Evolutionary conservation across 2,329 filamentous ascomycete genomes (phyloP), one percentile per base, ranked within the genome.

Genomic region (Calcarisporium arbuscula): DNA sequence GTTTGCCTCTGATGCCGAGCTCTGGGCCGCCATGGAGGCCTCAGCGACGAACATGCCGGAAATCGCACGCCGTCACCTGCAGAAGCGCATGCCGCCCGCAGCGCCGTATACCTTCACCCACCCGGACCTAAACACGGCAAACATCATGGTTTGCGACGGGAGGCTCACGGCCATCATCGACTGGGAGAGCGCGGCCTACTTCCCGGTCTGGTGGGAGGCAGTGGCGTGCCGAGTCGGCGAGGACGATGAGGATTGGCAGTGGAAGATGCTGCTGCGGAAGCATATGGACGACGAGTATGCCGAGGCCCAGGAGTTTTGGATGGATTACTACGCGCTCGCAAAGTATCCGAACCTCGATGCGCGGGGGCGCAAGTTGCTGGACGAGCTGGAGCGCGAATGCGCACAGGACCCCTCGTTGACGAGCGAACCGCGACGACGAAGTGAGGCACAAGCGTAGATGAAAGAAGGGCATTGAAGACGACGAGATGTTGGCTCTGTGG

Each of bases 161-260:
- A 47, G 50, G 27, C 38, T 65, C n/a, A 49, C 51, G 8, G 60
- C 53, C 16, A 60, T 63, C 22, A 46, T 66, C 41, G 58, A 64
- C 28, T 65, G 58, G 61, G 58, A 64, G 44, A 42, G 33, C 25
- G 45, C 52, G 15, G 56, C 53, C 4, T 65, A 58, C 38, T 57
- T 53, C 20, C 61, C 58, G n/a, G 56, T 53, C 16, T 65, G 57
- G 58, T 60, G 53, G 56, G 44, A 72, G 48, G 37, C 52, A 56
- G 38, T 35, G 17, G 30, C 16, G n/a, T 18, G 36, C 7, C 10
- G 28, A 12, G 30, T 52, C 49, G 36, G 58, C 61, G 29, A 63
- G 56, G 33, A 34, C 19, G 12, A 37, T 8, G 36, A 46, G 18
- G 45, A 44, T 26, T 40, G 51, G 20, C 38, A 44, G 34, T 54